A percentile compares a stretch with the other conserved stretches of the same genome.
Conservation (phyloP, 805 yeast genomes). For the Candida silvicultrix region DNA sequence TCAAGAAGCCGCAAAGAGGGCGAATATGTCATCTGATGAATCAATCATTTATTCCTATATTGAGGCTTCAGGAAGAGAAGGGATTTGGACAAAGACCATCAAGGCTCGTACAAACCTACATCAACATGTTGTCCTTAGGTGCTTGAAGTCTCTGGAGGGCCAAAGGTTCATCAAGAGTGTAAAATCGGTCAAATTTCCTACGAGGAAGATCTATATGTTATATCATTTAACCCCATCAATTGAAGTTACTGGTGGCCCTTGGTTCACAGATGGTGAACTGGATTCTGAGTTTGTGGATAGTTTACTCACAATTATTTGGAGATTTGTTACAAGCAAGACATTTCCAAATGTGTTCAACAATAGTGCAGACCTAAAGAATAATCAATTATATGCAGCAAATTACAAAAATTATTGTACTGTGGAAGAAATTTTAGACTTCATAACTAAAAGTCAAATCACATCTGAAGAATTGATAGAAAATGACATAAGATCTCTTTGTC, state of each 20-base stretch:
- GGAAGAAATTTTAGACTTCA: conserved; percentile 71
- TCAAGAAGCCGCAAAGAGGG: conserved; percentile 70
- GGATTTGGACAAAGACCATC: conserved; percentile 92
- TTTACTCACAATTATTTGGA: conserved; percentile 79
- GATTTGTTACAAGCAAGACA: conserved; percentile 70
- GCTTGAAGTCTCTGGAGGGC: conserved; percentile 71
- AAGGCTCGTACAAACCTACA: conserved; percentile 85
- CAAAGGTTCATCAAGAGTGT: conserved; percentile 84
- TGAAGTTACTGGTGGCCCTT: conserved; percentile 97
- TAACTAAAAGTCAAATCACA: conserved; percentile 65
- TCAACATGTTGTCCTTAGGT: conserved; percentile 82
- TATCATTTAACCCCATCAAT: conserved; percentile 89
- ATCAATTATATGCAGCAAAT: conserved; percentile 45
- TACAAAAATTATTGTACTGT: conserved; percentile 63
- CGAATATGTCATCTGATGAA: conserved; percentile 81
- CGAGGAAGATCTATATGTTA: conserved; percentile 93
- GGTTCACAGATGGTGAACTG: conserved; percentile 95
- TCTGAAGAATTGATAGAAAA: conserved; percentile 68
- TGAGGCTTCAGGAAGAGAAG: conserved; percentile 90
- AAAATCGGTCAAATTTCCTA: conserved; percentile 87
- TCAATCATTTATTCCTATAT: conserved; percentile 86
- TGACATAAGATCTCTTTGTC: conserved; percentile 80
- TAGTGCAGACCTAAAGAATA: conserved; percentile 17
- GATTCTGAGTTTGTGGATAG: conserved; percentile 92
- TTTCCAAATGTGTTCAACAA: conserved; percentile 63